Evolutionary conservation across 1,284 basidiomycete species (phyloP), one percentile per base, ranked within the genome.

Genomic region (Tremellales sp.): DNA sequence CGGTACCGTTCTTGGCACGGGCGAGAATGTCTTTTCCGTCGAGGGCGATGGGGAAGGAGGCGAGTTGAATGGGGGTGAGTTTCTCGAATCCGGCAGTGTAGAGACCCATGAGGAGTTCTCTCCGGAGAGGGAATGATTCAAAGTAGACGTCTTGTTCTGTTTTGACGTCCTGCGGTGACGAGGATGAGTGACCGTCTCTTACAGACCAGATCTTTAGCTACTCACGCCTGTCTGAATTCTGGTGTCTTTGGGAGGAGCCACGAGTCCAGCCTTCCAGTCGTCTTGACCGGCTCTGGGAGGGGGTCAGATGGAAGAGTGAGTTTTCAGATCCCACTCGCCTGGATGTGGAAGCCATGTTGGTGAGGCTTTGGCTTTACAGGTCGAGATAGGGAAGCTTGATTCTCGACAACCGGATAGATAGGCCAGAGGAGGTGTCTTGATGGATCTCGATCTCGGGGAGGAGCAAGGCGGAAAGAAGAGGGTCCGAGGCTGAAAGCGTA

Each of bases 61-160:
- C 91, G 81, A 98, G 95, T 78, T 98, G 94, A 71, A 98, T 97
- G 43, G 94, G 95, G 22, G 88, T 93, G 19, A 95, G 94, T 60
- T 81, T 83, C 74, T 98, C 95, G 71, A 97, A 98, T 47, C 92
- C 92, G 56, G 91, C 92, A 77, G 94, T 90, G 65, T 92, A 95
- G 67, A 95, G 93, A 51, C 87, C 87, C 87, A 90, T 89, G 60
- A 90, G 78, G 51, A 88, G 79, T 71, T 87, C 86, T 53, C 86
- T 81, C 48, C 83, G 81, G 59, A 87, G 77, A 59, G 76, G 80
- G 78, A 87, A 86, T 64, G 89, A 85, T 74, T 97, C 92, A 63
- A 94, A 97, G 68, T 93, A 88, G 61, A 83, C 79, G 50, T 91
- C 92, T 73, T 91, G 87, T 19, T 88, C 93, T 6, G 83, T 84